Base-by-base conservation (phyloP, 2,329 filamentous ascomycete genomes). In the Lithohypha guttulata region DNA sequence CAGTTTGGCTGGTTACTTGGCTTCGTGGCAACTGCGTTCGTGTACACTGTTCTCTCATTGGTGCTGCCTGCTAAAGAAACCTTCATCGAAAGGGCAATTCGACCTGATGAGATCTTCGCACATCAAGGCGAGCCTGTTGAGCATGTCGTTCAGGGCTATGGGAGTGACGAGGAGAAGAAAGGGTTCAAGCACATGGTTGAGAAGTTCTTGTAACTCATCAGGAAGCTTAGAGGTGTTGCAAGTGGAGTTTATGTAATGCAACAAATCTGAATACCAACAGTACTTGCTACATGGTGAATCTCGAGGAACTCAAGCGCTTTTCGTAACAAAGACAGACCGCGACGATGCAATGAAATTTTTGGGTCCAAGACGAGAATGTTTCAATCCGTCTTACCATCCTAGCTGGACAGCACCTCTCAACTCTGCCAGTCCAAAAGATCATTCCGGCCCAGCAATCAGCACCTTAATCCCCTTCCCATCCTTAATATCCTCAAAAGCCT, bases 401-500 rank as follows among this genome's bases (percentile, higher is more conserved):
- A n/a, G n/a, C n/a, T n/a, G n/a, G n/a, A n/a, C n/a, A n/a, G n/a
- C n/a, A n/a, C n/a, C n/a, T n/a, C n/a, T n/a, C n/a, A n/a, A n/a
- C n/a, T n/a, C n/a, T n/a, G n/a, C n/a, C n/a, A n/a, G n/a, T n/a
- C 7, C 9, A 32, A 19, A 30, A 14, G 27, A 11, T 30, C 41
- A 51, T 23, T 48, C 41, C 11, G 51, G 50, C 10, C 64, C 64
- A 15, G 55, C 56, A 52, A 68, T 68, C 22, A 68, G 53, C 6
- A 63, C 65, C 48, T 68, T 68, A 42, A 68, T 66, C 2, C 63
- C 64, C 65, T 91, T 79, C 2, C 86, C 87, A 51, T 75, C 73
- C 69, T 85, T 86, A 27, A 93, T 85, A 62, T 86, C 81, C 55
- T 79, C 71, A 57, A 95, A 95, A 0, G 89, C 89, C 55, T 81